phyloP scores from a whole-genome alignment of 2,329 filamentous ascomycete species.

The Fusarium keratoplasticum region DNA sequence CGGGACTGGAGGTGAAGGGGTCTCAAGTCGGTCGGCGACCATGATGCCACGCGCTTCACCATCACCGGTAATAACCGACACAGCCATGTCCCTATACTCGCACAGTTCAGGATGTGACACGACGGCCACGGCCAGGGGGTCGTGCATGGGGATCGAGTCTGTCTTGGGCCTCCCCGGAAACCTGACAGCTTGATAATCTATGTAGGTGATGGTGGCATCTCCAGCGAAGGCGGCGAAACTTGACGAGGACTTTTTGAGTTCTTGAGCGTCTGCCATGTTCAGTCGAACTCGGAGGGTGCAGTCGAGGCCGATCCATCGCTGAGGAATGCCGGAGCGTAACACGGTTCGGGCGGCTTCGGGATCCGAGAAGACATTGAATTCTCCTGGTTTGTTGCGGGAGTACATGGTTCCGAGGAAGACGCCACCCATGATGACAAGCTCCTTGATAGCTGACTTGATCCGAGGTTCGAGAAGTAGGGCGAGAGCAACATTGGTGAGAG shows the following conservation, averaged over 20 bases:
- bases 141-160: constrained; percentile 14
- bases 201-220: constrained; percentile 9
- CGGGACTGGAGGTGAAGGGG: constrained; percentile 2
- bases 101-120: constrained; percentile 16
- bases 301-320: constrained; percentile 23
- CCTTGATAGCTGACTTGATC: constrained; percentile 12
- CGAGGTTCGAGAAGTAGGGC: constrained; percentile 17
- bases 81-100: constrained; percentile 13
- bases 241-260: constrained; percentile 11
- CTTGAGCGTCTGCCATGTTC: constrained; percentile 2
- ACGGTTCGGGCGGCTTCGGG: constrained; percentile 19
- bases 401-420: constrained; percentile 15
- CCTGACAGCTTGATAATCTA: constrained; percentile 11
- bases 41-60: constrained; percentile 11
- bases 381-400: constrained; percentile 11
- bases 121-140: constrained; percentile 14
- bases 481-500: constrained; percentile 20
- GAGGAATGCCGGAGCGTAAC: constrained; percentile 10
- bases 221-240: constrained; percentile 17
- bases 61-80: constrained; percentile 13
- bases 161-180: constrained; percentile 19
- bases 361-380: constrained; percentile 24
- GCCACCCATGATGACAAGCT: constrained; percentile 24
- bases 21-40: constrained; percentile 15
- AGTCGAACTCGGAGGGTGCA: constrained; percentile 12